Evolutionary conservation across 208 protist genomes (phyloP).

Genomic region (Polymyxa betae): DNA sequence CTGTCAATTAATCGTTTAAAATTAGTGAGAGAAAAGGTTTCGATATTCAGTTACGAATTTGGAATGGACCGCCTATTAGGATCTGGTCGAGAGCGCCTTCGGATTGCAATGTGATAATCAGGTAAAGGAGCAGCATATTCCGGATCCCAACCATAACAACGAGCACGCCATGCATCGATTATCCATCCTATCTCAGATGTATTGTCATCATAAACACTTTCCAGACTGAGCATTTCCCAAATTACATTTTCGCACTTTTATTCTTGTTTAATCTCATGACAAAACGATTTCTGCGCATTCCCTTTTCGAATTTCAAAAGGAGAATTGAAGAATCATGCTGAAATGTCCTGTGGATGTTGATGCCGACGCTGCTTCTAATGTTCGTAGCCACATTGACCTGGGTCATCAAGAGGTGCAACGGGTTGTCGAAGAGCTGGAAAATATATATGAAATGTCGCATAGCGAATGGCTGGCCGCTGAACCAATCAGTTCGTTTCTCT

Average conservation of each 20-base stretch:
- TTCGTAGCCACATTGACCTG: neutral
- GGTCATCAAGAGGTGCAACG: constrained; percentile 39
- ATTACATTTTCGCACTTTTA: no score
- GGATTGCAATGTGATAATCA: neutral
- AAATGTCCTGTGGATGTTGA: neutral
- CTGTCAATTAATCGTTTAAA: neutral
- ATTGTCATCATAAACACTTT: no score
- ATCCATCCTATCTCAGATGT: no score
- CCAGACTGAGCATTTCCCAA: no score
- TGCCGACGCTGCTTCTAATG: neutral
- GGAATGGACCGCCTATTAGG: neutral
- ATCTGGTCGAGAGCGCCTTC: neutral
- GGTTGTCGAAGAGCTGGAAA: constrained; percentile 37
- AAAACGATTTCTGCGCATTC: no score
- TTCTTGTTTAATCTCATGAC: no score
- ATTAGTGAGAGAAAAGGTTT: neutral
- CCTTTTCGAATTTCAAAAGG: no score
- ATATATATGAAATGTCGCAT: constrained; percentile 19
- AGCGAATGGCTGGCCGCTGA: neutral
- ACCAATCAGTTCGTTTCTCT: neutral
- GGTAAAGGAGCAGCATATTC: neutral
- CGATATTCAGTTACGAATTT: neutral
- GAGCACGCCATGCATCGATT: neutral
- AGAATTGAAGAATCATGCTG: no score
- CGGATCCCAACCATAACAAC: neutral